These are phyloP conservation scores for Beta macrorhiza DNA, from an alignment of 179 eudicot species.

Conservation along the genomic window DNA sequence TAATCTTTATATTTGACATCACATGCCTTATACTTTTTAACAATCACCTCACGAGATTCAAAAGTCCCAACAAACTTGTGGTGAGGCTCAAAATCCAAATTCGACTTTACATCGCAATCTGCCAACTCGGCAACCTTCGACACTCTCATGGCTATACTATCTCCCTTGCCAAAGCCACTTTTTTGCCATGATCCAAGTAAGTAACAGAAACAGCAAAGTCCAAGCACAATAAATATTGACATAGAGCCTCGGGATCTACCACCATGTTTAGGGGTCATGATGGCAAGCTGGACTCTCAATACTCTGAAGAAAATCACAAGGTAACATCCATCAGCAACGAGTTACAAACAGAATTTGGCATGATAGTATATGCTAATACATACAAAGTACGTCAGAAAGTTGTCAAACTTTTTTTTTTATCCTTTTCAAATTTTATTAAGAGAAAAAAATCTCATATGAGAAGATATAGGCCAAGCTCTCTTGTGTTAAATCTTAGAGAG, in stretches of 20 bases:
- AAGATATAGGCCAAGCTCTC: background rate
- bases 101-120: slow-evolving; percentile 32
- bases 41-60: slow-evolving; percentile 34
- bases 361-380: background rate
- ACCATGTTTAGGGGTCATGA: slow-evolving; percentile 43
- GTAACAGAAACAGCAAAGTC: slow-evolving; percentile 62
- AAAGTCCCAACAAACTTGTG: slow-evolving; percentile 42
- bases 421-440: background rate
- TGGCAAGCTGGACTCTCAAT: slow-evolving; percentile 13
- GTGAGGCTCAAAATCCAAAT: slow-evolving; percentile 50
- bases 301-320: background rate
- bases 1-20: slow-evolving; percentile 43
- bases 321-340: slow-evolving; percentile 17
- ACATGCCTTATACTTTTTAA: slow-evolving; percentile 40
- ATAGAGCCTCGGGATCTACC: slow-evolving; percentile 42
- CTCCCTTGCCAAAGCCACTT: slow-evolving; percentile 58
- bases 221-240: slow-evolving; percentile 46
- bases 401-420: background rate
- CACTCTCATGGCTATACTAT: slow-evolving; percentile 42
- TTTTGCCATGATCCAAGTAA: slow-evolving; percentile 58
- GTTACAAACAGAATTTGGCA: background rate
- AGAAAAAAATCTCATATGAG: background rate
- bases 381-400: no score
- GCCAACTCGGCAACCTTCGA: slow-evolving; percentile 27
- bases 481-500: background rate